phyloP scores from a whole-genome alignment of 345 rosid genomes.

The Lepidium africanum region DNA sequence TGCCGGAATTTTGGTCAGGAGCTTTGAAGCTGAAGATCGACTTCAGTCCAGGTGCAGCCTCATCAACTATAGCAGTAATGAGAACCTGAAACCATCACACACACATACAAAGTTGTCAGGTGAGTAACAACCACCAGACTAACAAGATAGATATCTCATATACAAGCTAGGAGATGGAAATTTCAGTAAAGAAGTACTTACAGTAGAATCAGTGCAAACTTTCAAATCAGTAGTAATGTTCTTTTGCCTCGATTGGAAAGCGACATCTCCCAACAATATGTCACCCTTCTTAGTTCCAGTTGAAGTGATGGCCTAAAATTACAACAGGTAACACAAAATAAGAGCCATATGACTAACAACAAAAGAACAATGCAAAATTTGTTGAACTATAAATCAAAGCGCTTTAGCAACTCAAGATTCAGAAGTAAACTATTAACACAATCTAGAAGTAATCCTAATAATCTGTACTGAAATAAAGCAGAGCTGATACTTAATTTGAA shows the following conservation, averaged over 20 bases:
- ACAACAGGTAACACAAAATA: background rate
- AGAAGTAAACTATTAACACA: background rate
- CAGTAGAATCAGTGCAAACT: slow-evolving; percentile 73
- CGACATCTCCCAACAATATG: slow-evolving; percentile 66
- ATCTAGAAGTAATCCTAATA: background rate
- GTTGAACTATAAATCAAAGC: background rate
- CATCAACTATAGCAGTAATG: slow-evolving; percentile 72
- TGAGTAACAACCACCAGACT: background rate
- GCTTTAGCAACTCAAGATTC: background rate
- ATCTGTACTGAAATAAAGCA: background rate
- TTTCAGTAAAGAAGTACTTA: slow-evolving; percentile 21
- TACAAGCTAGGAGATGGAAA: background rate
- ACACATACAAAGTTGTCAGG: slow-evolving; percentile 1
- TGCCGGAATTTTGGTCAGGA: slow-evolving; percentile 95
- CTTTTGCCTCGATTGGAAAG: slow-evolving; percentile 71
- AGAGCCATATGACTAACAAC: background rate
- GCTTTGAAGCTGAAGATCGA: slow-evolving; percentile 68
- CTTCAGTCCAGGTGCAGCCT: slow-evolving; percentile 88
- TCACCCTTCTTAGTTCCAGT: slow-evolving; percentile 77
- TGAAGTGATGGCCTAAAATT: slow-evolving; percentile 62
- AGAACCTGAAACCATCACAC: slow-evolving; percentile 41
- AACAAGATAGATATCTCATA: background rate
- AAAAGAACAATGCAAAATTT: background rate
- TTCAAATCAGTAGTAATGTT: slow-evolving; percentile 76
- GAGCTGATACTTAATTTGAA: background rate